Evolutionary conservation across 2,329 filamentous ascomycete genomes (phyloP).

Genomic region (Penicillium sumatraense): DNA sequence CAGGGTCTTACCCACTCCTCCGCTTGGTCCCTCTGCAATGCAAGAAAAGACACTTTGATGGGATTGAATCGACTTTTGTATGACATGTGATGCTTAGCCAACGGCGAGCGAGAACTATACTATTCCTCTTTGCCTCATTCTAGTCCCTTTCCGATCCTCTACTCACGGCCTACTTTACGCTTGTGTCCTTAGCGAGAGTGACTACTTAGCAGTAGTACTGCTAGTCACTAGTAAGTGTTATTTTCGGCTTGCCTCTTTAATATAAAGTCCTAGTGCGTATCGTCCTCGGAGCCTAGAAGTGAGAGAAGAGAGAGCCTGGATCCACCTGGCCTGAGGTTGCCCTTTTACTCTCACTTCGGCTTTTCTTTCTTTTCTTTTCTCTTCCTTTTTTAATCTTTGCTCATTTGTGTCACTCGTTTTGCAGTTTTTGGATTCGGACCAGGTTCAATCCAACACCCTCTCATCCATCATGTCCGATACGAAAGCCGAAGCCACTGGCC

Average conservation of each 20-base stretch:
- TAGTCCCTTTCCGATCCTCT: not conserved
- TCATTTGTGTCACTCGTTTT: conserved; percentile 10
- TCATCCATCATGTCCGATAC: conserved; percentile 22
- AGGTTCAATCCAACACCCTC: not conserved
- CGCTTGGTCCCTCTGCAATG: not conserved
- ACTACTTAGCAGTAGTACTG: not conserved
- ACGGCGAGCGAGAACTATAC: too few species aligned
- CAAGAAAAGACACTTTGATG: not conserved
- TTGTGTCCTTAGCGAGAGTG: not conserved
- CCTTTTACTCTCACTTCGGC: too few species aligned
- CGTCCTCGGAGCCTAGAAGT: too few species aligned
- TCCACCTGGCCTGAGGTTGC: not conserved
- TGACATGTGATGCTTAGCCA: conserved; percentile 1
- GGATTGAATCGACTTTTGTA: not conserved
- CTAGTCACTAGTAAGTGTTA: not conserved
- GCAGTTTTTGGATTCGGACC: not conserved
- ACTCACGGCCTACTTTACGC: not conserved
- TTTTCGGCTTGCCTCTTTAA: not conserved
- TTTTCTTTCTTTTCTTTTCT: not conserved
- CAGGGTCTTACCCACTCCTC: not conserved
- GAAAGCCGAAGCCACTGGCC: conserved; percentile 25
- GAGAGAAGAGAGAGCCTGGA: not conserved
- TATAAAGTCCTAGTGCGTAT: conserved; percentile 6
- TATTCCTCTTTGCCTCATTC: conserved; percentile 1
- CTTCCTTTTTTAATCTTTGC: too few species aligned